A percentile compares a stretch with the other conserved stretches of the same genome.
These are phyloP conservation scores for Cordyceps fumosorosea DNA, from an alignment of 2,329 filamentous ascomycete genomes.

Conservation along the genomic window DNA sequence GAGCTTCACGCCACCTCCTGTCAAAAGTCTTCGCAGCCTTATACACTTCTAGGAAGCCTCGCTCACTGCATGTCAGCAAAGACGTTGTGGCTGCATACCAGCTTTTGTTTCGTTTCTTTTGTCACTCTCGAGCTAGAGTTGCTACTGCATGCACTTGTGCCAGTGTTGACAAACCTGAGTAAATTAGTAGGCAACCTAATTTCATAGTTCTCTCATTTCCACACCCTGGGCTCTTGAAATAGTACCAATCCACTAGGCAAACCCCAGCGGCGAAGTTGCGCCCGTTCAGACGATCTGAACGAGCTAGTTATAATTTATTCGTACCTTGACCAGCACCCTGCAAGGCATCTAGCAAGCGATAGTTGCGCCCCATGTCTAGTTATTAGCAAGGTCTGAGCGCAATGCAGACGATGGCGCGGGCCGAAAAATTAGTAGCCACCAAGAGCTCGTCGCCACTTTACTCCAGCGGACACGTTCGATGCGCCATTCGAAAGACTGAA, in stretches of 20 bases:
- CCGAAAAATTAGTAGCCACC: background rate
- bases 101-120: background rate
- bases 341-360: background rate
- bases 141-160: background rate
- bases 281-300: background rate
- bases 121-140: background rate
- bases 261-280: background rate
- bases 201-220: background rate
- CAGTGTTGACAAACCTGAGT: no score
- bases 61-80: background rate
- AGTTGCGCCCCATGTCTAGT: no score
- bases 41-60: background rate
- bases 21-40: background rate
- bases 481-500: background rate
- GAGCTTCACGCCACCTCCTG: background rate
- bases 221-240: background rate
- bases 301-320: no score
- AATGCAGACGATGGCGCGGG: background rate
- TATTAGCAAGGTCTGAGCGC: background rate
- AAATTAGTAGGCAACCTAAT: no score
- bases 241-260: background rate
- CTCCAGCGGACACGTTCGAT: background rate
- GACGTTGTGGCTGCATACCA: background rate
- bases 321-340: no score
- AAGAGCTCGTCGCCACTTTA: background rate